phyloP scores from a whole-genome alignment of 306 rosid genomes.

The Cucurbita pepo region DNA sequence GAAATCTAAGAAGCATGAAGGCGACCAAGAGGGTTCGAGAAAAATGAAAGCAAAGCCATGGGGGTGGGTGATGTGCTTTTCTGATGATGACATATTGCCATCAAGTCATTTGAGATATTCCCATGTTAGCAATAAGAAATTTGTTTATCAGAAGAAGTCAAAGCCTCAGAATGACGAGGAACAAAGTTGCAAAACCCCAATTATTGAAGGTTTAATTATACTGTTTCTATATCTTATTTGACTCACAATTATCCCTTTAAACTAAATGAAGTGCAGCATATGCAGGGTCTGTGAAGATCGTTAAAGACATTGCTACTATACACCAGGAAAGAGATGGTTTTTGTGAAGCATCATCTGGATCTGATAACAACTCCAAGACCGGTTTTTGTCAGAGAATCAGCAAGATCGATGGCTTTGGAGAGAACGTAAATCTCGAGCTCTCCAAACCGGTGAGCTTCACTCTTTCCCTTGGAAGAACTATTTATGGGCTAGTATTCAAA shows the following conservation, averaged over 20 bases:
- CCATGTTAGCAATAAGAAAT: slow-evolving; percentile 11
- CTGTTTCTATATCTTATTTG: slow-evolving; percentile 8
- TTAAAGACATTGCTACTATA: neutral
- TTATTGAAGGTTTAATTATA: slow-evolving; percentile 24
- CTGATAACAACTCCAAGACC: slow-evolving; percentile 6
- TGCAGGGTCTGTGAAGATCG: slow-evolving; percentile 12
- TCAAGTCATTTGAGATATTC: slow-evolving; percentile 14
- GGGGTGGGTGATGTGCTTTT: slow-evolving; percentile 19
- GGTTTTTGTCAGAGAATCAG: slow-evolving; percentile 8
- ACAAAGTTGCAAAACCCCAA: slow-evolving; percentile 7
- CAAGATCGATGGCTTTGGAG: slow-evolving; percentile 2
- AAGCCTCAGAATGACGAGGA: slow-evolving; percentile 21
- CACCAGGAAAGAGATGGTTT: slow-evolving; percentile 7
- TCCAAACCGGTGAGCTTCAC: slow-evolving; percentile 24
- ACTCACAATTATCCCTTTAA: neutral
- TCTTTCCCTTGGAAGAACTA: neutral
- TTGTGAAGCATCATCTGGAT: slow-evolving; percentile 17
- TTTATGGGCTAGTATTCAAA: neutral
- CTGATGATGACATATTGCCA: slow-evolving; percentile 21
- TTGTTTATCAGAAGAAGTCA: slow-evolving; percentile 17
- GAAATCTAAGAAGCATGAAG: slow-evolving; percentile 14
- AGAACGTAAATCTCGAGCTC: slow-evolving; percentile 14
- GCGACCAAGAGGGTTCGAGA: slow-evolving; percentile 9
- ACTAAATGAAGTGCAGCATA: slow-evolving; percentile 3
- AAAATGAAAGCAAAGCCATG: slow-evolving; percentile 11